Evolutionary conservation across 257 asterid species (phyloP), one percentile per base, ranked within the genome.

Genomic region (Lantana camara): DNA sequence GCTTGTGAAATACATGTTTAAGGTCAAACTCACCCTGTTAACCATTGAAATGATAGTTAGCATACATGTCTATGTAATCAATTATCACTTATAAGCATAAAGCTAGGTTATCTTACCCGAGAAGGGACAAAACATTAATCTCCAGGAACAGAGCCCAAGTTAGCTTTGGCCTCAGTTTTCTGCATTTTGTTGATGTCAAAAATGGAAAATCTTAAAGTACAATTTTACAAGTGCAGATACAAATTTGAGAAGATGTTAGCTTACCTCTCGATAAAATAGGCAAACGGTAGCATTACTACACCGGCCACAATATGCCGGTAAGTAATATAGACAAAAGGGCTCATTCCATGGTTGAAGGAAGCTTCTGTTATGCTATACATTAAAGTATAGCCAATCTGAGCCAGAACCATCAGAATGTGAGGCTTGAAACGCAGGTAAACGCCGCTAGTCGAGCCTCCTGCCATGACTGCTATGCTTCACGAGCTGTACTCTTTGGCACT

Each of bases 281-380:
- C 95, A 52, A 89, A 89, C 23, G 94, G 95, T 3, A 89, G 83
- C 58, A 76, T 65, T 8, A 53, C 24, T 1, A 85, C 52, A 16
- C 78, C 85, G 8, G 87, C 86, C 1, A 89, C 77, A 2, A 80
- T 47, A 40, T 82, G 87, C 16, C 96, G 77, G 42, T 84, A 89
- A 20, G 89, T 86, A 10, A 89, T 76, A 7, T 89, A 89, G 62
- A 86, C 94, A 37, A 65, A 84, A 59, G 91, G 86, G 23, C 86
- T 75, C 95, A 89, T 80, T 27, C 95, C 95, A 67, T 89, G 89
- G 59, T 77, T 70, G 83, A 89, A 89, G 19, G 94, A 86, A 42
- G 95, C 95, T 57, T 89, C 85, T 3, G 91, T 82, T 40, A 86
- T 82, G 77, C 86, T 79, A 35, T 84, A 89, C 71, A 79, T 64